phyloP scores from a whole-genome alignment of 164 flowering plant species.

The Kalanchoe fedtschenkoi region DNA sequence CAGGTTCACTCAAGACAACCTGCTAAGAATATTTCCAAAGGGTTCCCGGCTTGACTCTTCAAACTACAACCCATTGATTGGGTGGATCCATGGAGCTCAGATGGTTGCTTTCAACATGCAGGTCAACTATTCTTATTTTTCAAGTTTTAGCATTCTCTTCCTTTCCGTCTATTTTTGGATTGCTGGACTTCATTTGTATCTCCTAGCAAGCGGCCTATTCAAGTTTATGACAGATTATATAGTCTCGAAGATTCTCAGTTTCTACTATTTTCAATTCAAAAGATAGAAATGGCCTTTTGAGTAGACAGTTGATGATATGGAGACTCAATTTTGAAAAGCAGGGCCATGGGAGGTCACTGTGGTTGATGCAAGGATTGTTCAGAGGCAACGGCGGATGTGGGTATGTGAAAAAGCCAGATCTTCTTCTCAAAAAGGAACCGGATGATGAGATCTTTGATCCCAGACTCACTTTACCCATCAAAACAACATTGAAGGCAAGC shows the following conservation, averaged over 20 bases:
- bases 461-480: not conserved
- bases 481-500: slow-evolving; percentile 8
- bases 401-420: slow-evolving; percentile 6
- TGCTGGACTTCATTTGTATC: too few relatives aligned
- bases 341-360: slow-evolving; percentile 8
- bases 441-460: slow-evolving; percentile 4
- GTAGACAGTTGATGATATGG: not conserved
- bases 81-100: slow-evolving; percentile 11
- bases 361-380: slow-evolving; percentile 11
- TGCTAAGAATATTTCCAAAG: slow-evolving; percentile 10
- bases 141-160: not conserved
- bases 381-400: slow-evolving; percentile 12
- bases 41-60: slow-evolving; percentile 5
- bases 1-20: slow-evolving; percentile 8
- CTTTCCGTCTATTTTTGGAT: too few relatives aligned
- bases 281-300: too few relatives aligned
- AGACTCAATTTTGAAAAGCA: not conserved
- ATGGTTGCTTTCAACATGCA: slow-evolving; percentile 13
- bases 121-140: slow-evolving; percentile 3
- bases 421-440: not conserved
- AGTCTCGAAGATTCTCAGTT: too few relatives aligned
- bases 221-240: too few relatives aligned
- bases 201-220: too few relatives aligned
- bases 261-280: too few relatives aligned
- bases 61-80: slow-evolving; percentile 8